Base-by-base conservation (phyloP, 768 basidiomycete genomes). In the Hygrophorus pudorinus region DNA sequence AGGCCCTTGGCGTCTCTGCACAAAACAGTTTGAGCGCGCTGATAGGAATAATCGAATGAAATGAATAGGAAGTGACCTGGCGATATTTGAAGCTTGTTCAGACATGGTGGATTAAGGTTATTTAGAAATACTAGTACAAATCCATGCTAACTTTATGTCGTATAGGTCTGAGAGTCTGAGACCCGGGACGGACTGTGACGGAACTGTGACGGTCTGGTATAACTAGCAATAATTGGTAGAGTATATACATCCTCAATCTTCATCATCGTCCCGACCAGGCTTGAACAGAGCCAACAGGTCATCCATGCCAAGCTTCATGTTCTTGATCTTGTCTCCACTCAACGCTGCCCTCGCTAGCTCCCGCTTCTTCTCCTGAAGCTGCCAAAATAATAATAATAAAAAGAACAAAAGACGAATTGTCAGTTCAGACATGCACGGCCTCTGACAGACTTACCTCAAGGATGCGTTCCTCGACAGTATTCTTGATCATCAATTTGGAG, bases 361-460 rank as follows among this genome's bases (percentile, higher is more conserved):
- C 4, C 92, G 77, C 66, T 98, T 98, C 60, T 79, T 76, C n/a
- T 87, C 79, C 59, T 98, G 94, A n/a, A 98, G 72, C 76, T 87
- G 51, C 24, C 21, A 12, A 43, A 34, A 39, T 18, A 24, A 34
- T 21, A 40, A n/a, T n/a, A n/a, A n/a, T n/a, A n/a, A n/a, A n/a
- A n/a, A n/a, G 35, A n/a, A 37, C 30, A 18, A 35, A 10, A n/a
- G n/a, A n/a, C n/a, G n/a, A n/a, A n/a, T n/a, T n/a, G 17, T 38
- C 27, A 34, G 24, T 14, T 2, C 20, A 46, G 24, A 33, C 27
- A 7, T 18, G 11, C n/a, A 31, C 10, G 35, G 50, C 13, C 36
- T 14, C 20, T 32, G 14, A 2, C 14, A 40, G 20, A 55, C 65
- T 41, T 46, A 86, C 85, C 53, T 65, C 67, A 28, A 93, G 65